A percentile compares a stretch with the other conserved stretches of the same genome.
These are phyloP conservation scores for Scleromitrula shiraiana DNA, from an alignment of 2,329 filamentous ascomycete species.

Conservation along the genomic window DNA sequence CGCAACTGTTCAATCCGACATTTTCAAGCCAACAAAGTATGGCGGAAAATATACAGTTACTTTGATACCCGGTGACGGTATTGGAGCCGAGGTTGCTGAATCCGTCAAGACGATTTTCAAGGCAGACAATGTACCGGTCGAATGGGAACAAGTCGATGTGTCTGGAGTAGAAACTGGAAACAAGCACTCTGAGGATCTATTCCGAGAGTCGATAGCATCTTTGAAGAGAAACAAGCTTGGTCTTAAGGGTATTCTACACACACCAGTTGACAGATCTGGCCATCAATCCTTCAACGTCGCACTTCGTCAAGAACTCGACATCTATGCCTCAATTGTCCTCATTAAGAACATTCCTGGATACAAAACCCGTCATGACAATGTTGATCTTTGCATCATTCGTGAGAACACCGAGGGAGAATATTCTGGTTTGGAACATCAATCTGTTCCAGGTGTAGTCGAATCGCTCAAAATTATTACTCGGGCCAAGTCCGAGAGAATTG, in stretches of 20 bases:
- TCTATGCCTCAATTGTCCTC: constrained; percentile 94
- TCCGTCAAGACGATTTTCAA: constrained; percentile 99
- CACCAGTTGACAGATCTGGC: constrained; percentile 89
- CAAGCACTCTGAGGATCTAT: constrained; percentile 87
- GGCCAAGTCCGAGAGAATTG: constrained; percentile 97
- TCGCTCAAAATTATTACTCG: constrained; percentile 99
- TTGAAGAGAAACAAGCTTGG: constrained; percentile 98
- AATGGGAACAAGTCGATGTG: constrained; percentile 98
- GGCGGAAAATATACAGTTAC: constrained; percentile 99
- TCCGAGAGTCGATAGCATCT: constrained; percentile 90
- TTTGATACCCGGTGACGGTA: constrained; percentile 96
- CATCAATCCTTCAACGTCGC: constrained; percentile 99
- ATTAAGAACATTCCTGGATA: constrained; percentile 99
- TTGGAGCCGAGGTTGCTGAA: constrained; percentile 95
- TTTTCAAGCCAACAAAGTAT: constrained; percentile 96
- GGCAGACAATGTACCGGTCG: constrained; percentile 95
- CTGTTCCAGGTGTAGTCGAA: constrained; percentile 91
- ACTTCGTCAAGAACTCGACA: constrained; percentile 97
- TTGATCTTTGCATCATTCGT: constrained; percentile 98
- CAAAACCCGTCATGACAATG: constrained; percentile 91
- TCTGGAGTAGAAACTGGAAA: constrained; percentile 77
- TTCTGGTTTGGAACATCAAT: constrained; percentile 97
- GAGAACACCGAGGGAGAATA: constrained; percentile 99
- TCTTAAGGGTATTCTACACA: constrained; percentile 98
- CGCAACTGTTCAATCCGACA: constrained; percentile 83